Conservation (phyloP, 352 stramenopile genomes). For the Phytophthora lateralis region DNA sequence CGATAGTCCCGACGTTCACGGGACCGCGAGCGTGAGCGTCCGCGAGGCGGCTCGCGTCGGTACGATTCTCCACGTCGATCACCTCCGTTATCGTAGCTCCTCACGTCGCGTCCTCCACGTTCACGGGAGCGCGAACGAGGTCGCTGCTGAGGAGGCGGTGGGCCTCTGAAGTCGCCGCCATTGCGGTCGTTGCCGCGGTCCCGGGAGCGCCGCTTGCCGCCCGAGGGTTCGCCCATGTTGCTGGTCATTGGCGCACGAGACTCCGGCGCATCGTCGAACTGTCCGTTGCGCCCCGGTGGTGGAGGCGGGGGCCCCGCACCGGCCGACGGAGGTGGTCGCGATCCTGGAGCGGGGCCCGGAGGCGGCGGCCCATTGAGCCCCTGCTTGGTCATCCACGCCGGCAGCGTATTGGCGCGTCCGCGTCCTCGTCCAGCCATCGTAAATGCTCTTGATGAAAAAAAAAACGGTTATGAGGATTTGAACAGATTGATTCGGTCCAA, state of each 20-base stretch:
- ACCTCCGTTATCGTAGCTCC: slow-evolving; percentile 10
- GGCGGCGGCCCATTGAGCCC: slow-evolving; percentile 24
- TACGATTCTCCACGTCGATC: slow-evolving; percentile 27
- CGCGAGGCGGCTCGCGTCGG: slow-evolving; percentile 23
- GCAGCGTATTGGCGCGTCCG: slow-evolving; percentile 71
- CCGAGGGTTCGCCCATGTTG: slow-evolving; percentile 25
- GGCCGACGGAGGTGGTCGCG: slow-evolving; percentile 13
- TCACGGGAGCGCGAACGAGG: slow-evolving; percentile 36
- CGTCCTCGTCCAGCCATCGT: slow-evolving; percentile 83
- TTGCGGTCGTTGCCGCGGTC: slow-evolving; percentile 22
- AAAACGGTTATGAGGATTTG: slow-evolving; percentile 5
- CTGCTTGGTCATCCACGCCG: slow-evolving; percentile 87
- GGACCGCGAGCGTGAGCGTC: slow-evolving; percentile 26
- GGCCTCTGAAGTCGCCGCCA: slow-evolving; percentile 14
- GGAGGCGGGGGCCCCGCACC: slow-evolving; percentile 13
- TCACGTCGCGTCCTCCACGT: slow-evolving; percentile 17
- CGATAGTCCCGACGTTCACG: slow-evolving; percentile 36
- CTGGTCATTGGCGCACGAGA: slow-evolving; percentile 16
- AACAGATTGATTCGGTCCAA: slow-evolving; percentile 21
- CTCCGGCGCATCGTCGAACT: slow-evolving; percentile 74
- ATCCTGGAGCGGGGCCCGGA: slow-evolving; percentile 8
- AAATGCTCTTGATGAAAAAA: not conserved
- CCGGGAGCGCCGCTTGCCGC: slow-evolving; percentile 26
- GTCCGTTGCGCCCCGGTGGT: slow-evolving; percentile 44
- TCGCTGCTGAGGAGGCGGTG: slow-evolving; percentile 21